phyloP scores from a whole-genome alignment of 176 grass and related monocot genomes.

The Paspalum notatum region DNA sequence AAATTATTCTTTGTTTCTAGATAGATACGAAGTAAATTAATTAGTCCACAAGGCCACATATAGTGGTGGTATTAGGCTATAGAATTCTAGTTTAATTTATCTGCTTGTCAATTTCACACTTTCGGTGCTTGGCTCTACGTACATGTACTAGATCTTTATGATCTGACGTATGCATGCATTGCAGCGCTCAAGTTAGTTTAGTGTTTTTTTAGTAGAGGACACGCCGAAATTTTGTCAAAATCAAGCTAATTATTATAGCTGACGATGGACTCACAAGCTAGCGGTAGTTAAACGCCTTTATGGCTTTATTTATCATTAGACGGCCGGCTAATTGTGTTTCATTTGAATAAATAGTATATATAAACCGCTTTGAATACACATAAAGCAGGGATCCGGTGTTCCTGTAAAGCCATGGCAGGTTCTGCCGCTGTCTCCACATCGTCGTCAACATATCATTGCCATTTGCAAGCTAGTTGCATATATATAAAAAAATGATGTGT shows the following conservation, averaged over 20 bases:
- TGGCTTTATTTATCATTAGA: background rate
- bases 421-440: background rate
- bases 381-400: slow-evolving; percentile 2
- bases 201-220: background rate
- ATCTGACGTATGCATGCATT: background rate
- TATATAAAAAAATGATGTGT: background rate
- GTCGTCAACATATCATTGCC: slow-evolving; percentile 25
- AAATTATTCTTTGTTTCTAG: too few species aligned
- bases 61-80: too few species aligned
- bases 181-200: background rate
- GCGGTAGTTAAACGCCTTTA: background rate
- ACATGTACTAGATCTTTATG: background rate
- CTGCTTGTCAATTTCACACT: background rate
- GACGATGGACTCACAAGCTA: background rate
- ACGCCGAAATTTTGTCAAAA: background rate
- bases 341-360: slow-evolving; percentile 49
- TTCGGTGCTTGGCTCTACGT: slow-evolving; percentile 20
- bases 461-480: background rate
- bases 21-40: too few species aligned
- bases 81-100: too few species aligned
- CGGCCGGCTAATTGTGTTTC: background rate
- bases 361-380: background rate
- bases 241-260: background rate
- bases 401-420: slow-evolving; percentile 17
- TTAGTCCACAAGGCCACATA: too few species aligned